These are phyloP conservation scores for Lasiodiplodia gonubiensis DNA, from an alignment of 2,329 filamentous ascomycete species.

Conservation along the genomic window DNA sequence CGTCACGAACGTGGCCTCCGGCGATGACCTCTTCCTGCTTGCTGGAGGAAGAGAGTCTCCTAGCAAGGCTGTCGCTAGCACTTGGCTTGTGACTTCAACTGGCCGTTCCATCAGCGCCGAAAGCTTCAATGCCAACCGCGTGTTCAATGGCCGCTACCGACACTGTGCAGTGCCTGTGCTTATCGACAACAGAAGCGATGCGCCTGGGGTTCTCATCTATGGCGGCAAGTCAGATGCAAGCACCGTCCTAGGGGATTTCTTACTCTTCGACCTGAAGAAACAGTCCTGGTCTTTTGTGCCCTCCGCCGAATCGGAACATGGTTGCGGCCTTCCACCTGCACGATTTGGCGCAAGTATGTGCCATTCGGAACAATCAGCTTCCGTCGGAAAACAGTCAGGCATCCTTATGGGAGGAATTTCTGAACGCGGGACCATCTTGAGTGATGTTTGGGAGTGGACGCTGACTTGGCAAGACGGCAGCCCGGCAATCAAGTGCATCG, in stretches of 20 bases:
- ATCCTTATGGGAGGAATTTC: conserved; percentile 75
- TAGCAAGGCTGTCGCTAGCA: conserved; percentile 59
- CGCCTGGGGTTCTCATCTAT: conserved; percentile 50
- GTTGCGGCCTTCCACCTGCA: conserved; percentile 47
- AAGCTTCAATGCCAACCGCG: conserved; percentile 50
- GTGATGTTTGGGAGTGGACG: conserved; percentile 70
- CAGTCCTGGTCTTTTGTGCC: conserved; percentile 53
- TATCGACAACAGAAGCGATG: conserved; percentile 45
- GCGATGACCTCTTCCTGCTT: conserved; percentile 65
- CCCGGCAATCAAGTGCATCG: background rate
- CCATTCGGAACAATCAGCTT: conserved; percentile 41
- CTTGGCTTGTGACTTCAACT: conserved; percentile 2
- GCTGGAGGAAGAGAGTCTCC: conserved; percentile 82
- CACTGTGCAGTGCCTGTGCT: conserved; percentile 66
- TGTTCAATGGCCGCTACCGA: conserved; percentile 66
- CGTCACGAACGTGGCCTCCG: conserved; percentile 64
- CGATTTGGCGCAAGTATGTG: conserved; percentile 66
- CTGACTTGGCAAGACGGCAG: conserved; percentile 43
- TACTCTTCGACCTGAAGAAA: conserved; percentile 51
- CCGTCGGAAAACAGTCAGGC: conserved; percentile 54
- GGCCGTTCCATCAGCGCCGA: conserved; percentile 46
- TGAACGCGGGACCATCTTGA: conserved; percentile 65
- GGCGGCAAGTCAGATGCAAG: conserved; percentile 47
- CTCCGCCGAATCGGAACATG: conserved; percentile 31
- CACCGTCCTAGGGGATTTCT: conserved; percentile 42